These are phyloP conservation scores for Rubus parviflorus DNA, from an alignment of 306 rosid genomes.

Conservation along the genomic window DNA sequence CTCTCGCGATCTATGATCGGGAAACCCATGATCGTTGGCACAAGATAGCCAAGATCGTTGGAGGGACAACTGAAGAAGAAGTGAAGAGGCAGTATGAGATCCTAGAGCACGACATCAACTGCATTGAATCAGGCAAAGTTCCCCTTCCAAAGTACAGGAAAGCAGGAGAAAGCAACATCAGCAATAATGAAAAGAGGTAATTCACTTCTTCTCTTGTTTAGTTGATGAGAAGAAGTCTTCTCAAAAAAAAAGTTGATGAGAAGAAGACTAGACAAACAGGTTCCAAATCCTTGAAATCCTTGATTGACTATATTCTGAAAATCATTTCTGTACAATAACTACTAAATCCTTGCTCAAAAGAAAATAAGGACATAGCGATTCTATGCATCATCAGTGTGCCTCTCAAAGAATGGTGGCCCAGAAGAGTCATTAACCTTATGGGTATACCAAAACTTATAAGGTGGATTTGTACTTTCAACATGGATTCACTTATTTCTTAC, in stretches of 20 bases:
- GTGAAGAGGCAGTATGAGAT: conserved; percentile 62
- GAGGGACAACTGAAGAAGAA: conserved; percentile 66
- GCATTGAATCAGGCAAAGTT: conserved; percentile 67
- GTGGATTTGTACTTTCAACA: neutral
- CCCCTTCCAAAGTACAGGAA: conserved; percentile 47
- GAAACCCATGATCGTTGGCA: conserved; percentile 64
- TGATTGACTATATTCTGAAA: neutral
- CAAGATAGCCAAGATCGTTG: conserved; percentile 57
- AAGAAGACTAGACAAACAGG: conserved; percentile 1
- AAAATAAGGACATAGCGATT: neutral
- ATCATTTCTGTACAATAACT: neutral
- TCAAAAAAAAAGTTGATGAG: neutral
- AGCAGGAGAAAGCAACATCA: conserved; percentile 26
- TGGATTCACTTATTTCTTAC: neutral
- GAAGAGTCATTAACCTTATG: neutral
- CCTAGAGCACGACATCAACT: conserved; percentile 52
- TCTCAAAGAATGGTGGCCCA: neutral
- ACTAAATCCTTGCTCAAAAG: neutral
- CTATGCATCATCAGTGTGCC: neutral
- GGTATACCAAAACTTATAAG: neutral
- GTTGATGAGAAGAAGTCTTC: neutral
- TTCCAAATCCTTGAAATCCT: neutral
- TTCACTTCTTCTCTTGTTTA: conserved; percentile 1
- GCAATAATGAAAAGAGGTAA: conserved; percentile 45
- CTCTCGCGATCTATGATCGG: conserved; percentile 59